Percentiles rank a stretch among this genome's conserved stretches.
phyloP scores from a whole-genome alignment of 1,139 yeast species.

The Candida sanyaensis region DNA sequence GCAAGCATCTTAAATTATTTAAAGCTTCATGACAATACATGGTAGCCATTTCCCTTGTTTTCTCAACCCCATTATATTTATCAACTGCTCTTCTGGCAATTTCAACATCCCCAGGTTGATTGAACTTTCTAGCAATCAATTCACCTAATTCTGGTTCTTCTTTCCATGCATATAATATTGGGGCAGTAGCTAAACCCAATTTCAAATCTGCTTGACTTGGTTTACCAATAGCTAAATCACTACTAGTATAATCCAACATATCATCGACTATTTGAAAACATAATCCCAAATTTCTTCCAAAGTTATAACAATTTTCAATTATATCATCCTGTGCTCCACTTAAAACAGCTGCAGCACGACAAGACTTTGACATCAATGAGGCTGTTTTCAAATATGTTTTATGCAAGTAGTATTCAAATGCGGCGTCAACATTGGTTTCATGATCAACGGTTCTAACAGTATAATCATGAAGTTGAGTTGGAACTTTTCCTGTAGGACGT shows the following conservation, averaged over 20 bases:
- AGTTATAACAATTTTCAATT: conserved; percentile 83
- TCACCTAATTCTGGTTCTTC: conserved; percentile 82
- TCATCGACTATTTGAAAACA: conserved; percentile 98
- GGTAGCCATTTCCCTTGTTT: conserved; percentile 77
- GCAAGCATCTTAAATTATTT: conserved; percentile 67
- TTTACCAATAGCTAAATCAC: conserved; percentile 82
- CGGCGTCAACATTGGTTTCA: conserved; percentile 73
- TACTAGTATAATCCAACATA: conserved; percentile 88
- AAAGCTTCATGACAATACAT: conserved; percentile 78
- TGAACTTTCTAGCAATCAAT: conserved; percentile 80
- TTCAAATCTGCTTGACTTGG: conserved; percentile 95
- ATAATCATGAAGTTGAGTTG: conserved; percentile 60
- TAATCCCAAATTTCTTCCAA: conserved; percentile 90
- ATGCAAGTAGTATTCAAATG: conserved; percentile 92
- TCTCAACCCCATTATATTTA: conserved; percentile 69
- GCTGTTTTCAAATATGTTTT: conserved; percentile 96
- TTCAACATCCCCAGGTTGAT: conserved; percentile 80
- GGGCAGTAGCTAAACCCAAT: conserved; percentile 96
- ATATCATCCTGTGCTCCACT: conserved; percentile 78
- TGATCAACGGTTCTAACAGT: conserved; percentile 58
- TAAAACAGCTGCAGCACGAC: conserved; percentile 90
- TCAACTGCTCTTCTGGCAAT: conserved; percentile 73
- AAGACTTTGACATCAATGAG: conserved; percentile 90
- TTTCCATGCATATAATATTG: conserved; percentile 93
- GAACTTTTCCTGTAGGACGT: conserved; percentile 63